Percentiles rank a stretch among this genome's conserved stretches.
Conservation (phyloP, 768 basidiomycete species). For the Leccinum aurantiacum region DNA sequence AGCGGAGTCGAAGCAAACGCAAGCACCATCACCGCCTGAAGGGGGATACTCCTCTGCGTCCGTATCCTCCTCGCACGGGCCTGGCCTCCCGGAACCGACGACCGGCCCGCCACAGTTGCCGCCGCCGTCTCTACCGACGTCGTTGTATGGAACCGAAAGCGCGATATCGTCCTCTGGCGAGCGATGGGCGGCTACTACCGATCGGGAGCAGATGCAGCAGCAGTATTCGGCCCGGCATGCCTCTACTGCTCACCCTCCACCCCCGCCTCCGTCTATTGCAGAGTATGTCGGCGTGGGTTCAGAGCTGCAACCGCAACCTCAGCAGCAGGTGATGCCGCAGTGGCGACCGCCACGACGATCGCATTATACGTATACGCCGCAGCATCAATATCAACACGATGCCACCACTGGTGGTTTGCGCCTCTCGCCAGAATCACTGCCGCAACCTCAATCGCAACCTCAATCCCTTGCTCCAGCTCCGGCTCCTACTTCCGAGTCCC, state of each 20-base stretch:
- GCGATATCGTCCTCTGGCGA: slow-evolving; percentile 12
- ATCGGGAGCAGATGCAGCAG: slow-evolving; percentile 17
- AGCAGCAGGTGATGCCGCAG: slow-evolving; percentile 15
- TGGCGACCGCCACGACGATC: slow-evolving; percentile 27
- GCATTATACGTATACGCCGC: slow-evolving; percentile 30
- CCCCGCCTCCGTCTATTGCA: neutral
- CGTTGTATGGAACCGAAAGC: slow-evolving; percentile 17
- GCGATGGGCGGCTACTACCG: slow-evolving; percentile 15
- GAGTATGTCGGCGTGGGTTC: slow-evolving; percentile 9
- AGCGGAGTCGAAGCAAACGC: slow-evolving; percentile 16
- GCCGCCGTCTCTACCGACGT: neutral
- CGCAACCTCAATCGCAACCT: neutral
- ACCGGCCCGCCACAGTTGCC: neutral
- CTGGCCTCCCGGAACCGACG: slow-evolving; percentile 1
- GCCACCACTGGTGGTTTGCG: slow-evolving; percentile 6
- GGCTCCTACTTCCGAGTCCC: neutral
- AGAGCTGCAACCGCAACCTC: neutral
- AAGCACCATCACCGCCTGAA: slow-evolving; percentile 3
- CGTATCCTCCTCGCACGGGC: neutral
- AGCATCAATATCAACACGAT: slow-evolving; percentile 5
- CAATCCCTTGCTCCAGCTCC: neutral
- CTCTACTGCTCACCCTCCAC: neutral
- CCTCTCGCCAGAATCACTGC: neutral
- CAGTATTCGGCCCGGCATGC: neutral
- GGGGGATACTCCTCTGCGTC: slow-evolving; percentile 2